Evolutionary conservation across 1,284 basidiomycete genomes (phyloP), one percentile per base, ranked within the genome.

Genomic region (Volvariella surrecta): DNA sequence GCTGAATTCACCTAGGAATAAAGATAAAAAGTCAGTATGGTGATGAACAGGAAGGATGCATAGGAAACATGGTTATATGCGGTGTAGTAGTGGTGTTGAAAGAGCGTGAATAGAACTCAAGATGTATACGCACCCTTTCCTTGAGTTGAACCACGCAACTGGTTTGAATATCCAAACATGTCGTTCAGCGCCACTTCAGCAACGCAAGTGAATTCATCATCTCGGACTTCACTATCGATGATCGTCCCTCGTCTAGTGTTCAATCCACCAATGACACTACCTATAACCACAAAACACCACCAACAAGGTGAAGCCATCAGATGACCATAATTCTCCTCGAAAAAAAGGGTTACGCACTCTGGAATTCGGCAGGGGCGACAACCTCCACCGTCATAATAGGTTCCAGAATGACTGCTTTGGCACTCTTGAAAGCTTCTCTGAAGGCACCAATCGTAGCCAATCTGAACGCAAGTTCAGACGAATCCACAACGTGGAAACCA

Each of bases 361-460:
- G 96, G 76, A 97, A 99, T 60, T 99, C 96, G 32, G 82, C 74
- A 1, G 96, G 96, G 0, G 95, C 94, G 35, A 97, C 84, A 17
- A 99, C 90, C 60, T 99, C 96, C 40, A 99, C 96, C 11, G 81
- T 89, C 96, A 99, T 99, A 64, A 97, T 87, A 17, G 96, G 96
- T 61, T 99, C 96, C 31, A 99, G 71, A 46, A 99, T 87, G 45
- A 91, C 82, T 0, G 91, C 83, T 37, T 69, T 70, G 17, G 91
- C 83, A 50, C 78, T 77, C 50, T 72, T 70, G 71, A 88, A 98
- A 1, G 86, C 83, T 57, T 98, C 95, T 48, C 90, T 80, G 79
- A 98, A 94, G 1, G 95, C 95, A 48, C 91, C 88, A 35, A 93
- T 85, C 2, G 89, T 82, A 4, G 89, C 88, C 20, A 94, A 73